These are phyloP conservation scores for Podosphaera xanthii DNA, from an alignment of 2,329 filamentous ascomycete species.

Conservation along the genomic window DNA sequence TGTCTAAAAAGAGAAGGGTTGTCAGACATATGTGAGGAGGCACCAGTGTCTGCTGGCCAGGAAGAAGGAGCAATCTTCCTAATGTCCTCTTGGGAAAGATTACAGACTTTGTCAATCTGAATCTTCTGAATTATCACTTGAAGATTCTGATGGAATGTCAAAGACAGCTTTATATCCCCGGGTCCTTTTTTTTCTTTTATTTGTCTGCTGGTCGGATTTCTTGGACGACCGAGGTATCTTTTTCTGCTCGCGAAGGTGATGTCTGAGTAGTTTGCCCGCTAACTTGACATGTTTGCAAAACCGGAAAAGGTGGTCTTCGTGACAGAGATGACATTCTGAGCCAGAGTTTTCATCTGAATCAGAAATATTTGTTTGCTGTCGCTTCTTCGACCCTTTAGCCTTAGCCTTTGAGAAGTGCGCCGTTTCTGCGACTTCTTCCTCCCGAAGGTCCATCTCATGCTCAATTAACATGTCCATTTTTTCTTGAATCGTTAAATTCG, in stretches of 20 bases:
- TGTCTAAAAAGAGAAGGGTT: neutral
- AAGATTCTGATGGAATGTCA: neutral
- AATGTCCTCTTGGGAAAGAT: neutral
- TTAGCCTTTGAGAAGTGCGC: neutral
- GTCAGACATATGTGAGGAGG: neutral
- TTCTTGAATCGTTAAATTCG: neutral
- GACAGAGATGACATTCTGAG: neutral
- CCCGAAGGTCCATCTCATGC: neutral
- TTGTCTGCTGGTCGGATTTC: neutral
- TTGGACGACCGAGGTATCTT: neutral
- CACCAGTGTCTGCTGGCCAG: neutral
- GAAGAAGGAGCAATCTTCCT: neutral
- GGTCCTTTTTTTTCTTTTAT: neutral
- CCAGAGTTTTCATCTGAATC: neutral
- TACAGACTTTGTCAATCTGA: neutral
- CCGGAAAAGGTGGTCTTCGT: neutral
- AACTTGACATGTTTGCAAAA: neutral
- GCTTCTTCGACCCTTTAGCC: neutral
- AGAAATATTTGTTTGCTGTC: neutral
- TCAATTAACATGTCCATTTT: constrained; percentile 1
- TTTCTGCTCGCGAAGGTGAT: neutral
- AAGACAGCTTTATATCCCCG: neutral
- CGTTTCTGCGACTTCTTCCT: neutral
- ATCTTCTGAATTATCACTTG: neutral
- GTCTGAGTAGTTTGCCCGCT: neutral